phyloP scores from a whole-genome alignment of 148 eudicot species.

The Tetragonia tetragonoides region DNA sequence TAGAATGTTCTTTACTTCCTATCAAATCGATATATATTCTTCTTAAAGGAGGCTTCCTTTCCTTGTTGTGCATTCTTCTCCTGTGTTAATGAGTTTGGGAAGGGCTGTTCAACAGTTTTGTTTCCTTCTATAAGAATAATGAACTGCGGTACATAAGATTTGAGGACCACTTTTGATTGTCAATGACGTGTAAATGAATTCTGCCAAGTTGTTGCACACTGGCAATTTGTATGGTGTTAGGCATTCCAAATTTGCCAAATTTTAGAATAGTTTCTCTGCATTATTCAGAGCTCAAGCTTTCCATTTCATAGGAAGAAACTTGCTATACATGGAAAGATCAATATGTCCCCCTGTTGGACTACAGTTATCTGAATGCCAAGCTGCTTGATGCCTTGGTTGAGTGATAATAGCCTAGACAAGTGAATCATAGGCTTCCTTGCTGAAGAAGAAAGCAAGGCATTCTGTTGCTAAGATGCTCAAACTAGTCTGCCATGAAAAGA shows the following conservation, averaged over 20 bases:
- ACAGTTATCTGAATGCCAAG: neutral
- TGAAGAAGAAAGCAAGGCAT: no score
- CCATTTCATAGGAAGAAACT: neutral
- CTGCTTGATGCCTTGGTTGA: no score
- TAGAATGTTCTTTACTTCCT: neutral
- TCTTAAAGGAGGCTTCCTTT: conserved; percentile 1
- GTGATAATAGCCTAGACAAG: neutral
- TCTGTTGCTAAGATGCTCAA: neutral
- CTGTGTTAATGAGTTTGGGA: neutral
- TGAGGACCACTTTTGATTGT: neutral
- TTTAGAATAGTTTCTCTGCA: neutral
- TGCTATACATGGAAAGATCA: neutral
- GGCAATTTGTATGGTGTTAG: neutral
- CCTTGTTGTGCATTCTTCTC: neutral
- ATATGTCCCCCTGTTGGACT: neutral
- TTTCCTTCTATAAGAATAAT: neutral
- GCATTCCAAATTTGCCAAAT: neutral
- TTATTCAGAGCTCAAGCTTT: neutral
- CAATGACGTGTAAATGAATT: neutral
- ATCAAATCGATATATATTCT: neutral
- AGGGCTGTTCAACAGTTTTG: neutral
- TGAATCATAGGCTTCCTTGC: no score
- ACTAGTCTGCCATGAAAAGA: neutral
- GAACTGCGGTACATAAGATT: neutral
- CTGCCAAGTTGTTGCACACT: neutral